Percentiles rank a stretch among this genome's conserved stretches.
Conservation (phyloP, 352 stramenopile species). For the Phytopythium boreale region DNA sequence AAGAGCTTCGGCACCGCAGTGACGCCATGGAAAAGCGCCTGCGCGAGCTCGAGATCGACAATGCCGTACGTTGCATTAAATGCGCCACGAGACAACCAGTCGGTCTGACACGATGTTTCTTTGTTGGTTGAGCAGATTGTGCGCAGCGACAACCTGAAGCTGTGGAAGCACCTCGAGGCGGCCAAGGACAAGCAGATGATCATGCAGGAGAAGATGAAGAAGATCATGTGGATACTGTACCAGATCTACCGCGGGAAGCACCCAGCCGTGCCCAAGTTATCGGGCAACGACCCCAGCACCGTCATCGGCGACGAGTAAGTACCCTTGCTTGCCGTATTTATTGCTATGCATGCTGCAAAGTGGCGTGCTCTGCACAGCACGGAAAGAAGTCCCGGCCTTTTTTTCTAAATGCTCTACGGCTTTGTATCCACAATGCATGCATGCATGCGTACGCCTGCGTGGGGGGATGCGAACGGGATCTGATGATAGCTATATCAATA, state of each 20-base stretch:
- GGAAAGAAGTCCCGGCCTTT: constrained; percentile 11
- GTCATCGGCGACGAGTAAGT: constrained; percentile 85
- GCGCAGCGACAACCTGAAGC: constrained; percentile 83
- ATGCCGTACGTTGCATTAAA: constrained; percentile 41
- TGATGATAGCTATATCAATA: constrained; percentile 77
- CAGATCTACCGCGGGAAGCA: constrained; percentile 88
- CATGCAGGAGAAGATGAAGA: constrained; percentile 91
- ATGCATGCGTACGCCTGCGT: constrained; percentile 7
- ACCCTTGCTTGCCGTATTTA: constrained; percentile 2
- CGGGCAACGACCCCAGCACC: constrained; percentile 43
- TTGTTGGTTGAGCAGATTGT: constrained; percentile 51
- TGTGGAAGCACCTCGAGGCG: constrained; percentile 84
- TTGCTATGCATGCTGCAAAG: constrained; percentile 5
- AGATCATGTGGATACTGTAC: constrained; percentile 90
- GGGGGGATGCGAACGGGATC: constrained; percentile 8
- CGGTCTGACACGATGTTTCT: background rate
- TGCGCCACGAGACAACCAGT: background rate
- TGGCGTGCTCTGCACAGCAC: background rate
- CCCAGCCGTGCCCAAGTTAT: constrained; percentile 68
- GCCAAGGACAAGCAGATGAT: constrained; percentile 88
- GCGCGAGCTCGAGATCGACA: constrained; percentile 83
- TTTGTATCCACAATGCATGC: constrained; percentile 5
- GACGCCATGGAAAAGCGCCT: constrained; percentile 88
- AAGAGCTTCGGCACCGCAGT: constrained; percentile 74
- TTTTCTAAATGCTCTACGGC: constrained; percentile 27